These are phyloP conservation scores for Plasmodium cynomolgi DNA, from an alignment of 169 alveolate genomes.

Conservation along the genomic window DNA sequence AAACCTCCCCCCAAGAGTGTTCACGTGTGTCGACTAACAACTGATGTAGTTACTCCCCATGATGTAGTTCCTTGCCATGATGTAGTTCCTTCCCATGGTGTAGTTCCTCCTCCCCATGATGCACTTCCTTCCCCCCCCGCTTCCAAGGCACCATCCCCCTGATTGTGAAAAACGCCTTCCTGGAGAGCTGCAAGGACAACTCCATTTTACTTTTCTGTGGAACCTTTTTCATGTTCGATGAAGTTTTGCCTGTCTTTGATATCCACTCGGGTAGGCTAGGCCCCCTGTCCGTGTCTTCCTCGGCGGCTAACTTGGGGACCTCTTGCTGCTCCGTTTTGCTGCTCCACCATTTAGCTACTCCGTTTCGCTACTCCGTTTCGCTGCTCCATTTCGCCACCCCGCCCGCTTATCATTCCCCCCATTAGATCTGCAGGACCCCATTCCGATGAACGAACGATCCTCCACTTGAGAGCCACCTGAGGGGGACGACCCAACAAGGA, in stretches of 20 bases:
- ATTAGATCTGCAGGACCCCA: slow-evolving; percentile 42
- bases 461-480: neutral
- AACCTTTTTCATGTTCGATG: slow-evolving; percentile 76
- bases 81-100: neutral
- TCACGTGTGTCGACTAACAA: neutral
- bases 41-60: no score
- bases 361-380: neutral
- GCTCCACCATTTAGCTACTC: neutral
- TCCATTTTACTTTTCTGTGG: slow-evolving; percentile 75
- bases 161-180: slow-evolving; percentile 76
- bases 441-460: slow-evolving; percentile 62
- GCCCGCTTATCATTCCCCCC: neutral
- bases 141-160: slow-evolving; percentile 61
- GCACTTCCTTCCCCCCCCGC: neutral
- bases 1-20: neutral
- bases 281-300: neutral
- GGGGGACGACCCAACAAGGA: neutral
- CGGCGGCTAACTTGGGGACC: neutral
- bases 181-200: slow-evolving; percentile 76
- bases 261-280: slow-evolving; percentile 35
- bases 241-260: slow-evolving; percentile 66
- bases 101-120: neutral
- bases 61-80: neutral
- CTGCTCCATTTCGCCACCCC: no score
- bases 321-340: neutral